phyloP scores from a whole-genome alignment of 2,329 filamentous ascomycete genomes.

The Teratosphaeria viscida region DNA sequence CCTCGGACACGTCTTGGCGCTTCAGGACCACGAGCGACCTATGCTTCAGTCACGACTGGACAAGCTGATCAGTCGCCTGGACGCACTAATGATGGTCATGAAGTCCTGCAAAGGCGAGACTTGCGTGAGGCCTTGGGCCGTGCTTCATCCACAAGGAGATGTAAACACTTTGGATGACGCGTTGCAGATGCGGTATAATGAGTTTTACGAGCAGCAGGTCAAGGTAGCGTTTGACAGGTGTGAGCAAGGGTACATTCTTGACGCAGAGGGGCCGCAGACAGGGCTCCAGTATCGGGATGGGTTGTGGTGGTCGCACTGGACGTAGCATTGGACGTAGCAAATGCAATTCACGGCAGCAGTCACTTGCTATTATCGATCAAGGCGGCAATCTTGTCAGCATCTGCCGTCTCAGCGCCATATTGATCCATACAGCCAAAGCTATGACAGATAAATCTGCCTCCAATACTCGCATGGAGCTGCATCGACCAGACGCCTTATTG shows the following conservation, averaged over 20 bases:
- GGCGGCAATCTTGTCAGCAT: too few species aligned
- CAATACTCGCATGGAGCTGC: too few species aligned
- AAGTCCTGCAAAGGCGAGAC: constrained; percentile 22
- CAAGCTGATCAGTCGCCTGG: constrained; percentile 16
- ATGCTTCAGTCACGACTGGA: not conserved
- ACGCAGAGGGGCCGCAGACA: constrained; percentile 43
- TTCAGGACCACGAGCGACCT: not conserved
- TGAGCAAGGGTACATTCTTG: constrained; percentile 45
- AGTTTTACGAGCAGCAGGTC: constrained; percentile 22
- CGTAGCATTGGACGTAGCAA: not conserved
- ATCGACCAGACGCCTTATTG: too few species aligned
- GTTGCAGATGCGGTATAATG: constrained; percentile 16
- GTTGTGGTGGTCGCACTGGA: not conserved
- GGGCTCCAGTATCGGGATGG: not conserved
- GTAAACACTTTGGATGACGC: constrained; percentile 18
- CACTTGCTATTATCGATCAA: too few species aligned
- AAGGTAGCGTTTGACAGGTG: constrained; percentile 45
- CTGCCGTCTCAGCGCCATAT: too few species aligned
- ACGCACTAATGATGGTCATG: constrained; percentile 22
- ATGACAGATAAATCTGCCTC: too few species aligned
- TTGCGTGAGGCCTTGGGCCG: constrained; percentile 20
- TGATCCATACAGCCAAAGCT: too few species aligned
- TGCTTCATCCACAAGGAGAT: constrained; percentile 18
- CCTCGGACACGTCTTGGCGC: not conserved
- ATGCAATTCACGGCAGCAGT: too few species aligned